A percentile compares a stretch with the other conserved stretches of the same genome.
Conservation (phyloP, 768 basidiomycete species). For the Hirschioporus abietinus region DNA sequence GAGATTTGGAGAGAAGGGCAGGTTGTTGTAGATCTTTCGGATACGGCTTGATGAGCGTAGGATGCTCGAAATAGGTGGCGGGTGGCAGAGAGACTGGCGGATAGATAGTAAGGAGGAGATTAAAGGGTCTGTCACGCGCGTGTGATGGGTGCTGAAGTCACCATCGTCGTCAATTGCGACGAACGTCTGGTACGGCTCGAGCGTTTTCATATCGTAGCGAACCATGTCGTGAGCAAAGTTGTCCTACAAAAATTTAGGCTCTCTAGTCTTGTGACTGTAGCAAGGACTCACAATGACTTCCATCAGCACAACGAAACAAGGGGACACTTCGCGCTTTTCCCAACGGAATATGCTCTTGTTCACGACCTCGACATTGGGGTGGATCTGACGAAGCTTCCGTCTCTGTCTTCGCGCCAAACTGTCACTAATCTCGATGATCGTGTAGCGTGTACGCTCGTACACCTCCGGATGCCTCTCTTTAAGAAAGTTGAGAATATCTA, state of each 20-base stretch:
- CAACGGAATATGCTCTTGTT: constrained; percentile 86
- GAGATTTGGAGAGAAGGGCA: constrained; percentile 91
- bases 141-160: constrained; percentile 81
- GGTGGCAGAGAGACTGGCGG: constrained; percentile 53
- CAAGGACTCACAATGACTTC: constrained; percentile 79
- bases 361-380: constrained; percentile 63
- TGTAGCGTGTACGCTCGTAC: constrained; percentile 87
- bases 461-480: constrained; percentile 80
- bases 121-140: constrained; percentile 79
- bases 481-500: constrained; percentile 81
- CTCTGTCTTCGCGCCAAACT: constrained; percentile 71
- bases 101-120: constrained; percentile 72
- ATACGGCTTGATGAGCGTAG: constrained; percentile 50
- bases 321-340: constrained; percentile 66
- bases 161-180: constrained; percentile 75
- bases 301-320: constrained; percentile 91
- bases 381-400: constrained; percentile 52
- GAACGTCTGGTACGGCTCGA: constrained; percentile 79
- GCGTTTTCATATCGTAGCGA: constrained; percentile 77
- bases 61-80: constrained; percentile 49
- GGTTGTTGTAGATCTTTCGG: constrained; percentile 55
- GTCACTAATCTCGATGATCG: constrained; percentile 91
- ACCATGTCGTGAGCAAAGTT: constrained; percentile 96
- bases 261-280: constrained; percentile 3
- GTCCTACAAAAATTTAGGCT: constrained; percentile 48